Conservation (phyloP, 2,329 filamentous ascomycete genomes). For the Phialemoniopsis sp. region DNA sequence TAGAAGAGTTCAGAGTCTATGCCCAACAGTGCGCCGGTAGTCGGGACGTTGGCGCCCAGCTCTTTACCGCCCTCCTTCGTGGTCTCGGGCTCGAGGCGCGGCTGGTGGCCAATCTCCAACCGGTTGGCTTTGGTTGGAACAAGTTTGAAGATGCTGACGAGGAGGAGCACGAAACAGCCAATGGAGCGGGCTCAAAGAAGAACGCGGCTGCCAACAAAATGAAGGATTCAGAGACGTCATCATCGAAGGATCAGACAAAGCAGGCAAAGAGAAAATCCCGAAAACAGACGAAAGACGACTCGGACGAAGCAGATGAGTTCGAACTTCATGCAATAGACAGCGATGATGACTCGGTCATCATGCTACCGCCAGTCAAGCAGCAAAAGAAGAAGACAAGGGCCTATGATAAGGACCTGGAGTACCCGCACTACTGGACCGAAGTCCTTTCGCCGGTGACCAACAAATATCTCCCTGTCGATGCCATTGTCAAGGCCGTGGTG, state of each 20-base stretch:
- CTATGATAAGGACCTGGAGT: constrained; percentile 74
- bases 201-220: constrained; percentile 4
- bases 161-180: constrained; percentile 22
- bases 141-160: constrained; percentile 75
- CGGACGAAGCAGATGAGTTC: constrained; percentile 43
- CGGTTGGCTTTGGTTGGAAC: constrained; percentile 85
- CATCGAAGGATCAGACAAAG: constrained; percentile 11
- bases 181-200: neutral
- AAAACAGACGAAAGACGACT: constrained; percentile 10
- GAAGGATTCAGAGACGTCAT: constrained; percentile 13
- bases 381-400: constrained; percentile 40
- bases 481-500: constrained; percentile 64
- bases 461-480: constrained; percentile 75
- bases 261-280: constrained; percentile 14
- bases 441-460: constrained; percentile 78
- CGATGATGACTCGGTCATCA: constrained; percentile 56
- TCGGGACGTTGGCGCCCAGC: constrained; percentile 79
- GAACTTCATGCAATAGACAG: constrained; percentile 46
- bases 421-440: constrained; percentile 92
- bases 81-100: constrained; percentile 78
- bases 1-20: constrained; percentile 63
- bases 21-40: constrained; percentile 75
- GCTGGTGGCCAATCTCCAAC: constrained; percentile 80
- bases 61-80: constrained; percentile 82
- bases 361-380: constrained; percentile 42